phyloP scores from a whole-genome alignment of 2,329 filamentous ascomycete genomes.

The Fusarium illudens region DNA sequence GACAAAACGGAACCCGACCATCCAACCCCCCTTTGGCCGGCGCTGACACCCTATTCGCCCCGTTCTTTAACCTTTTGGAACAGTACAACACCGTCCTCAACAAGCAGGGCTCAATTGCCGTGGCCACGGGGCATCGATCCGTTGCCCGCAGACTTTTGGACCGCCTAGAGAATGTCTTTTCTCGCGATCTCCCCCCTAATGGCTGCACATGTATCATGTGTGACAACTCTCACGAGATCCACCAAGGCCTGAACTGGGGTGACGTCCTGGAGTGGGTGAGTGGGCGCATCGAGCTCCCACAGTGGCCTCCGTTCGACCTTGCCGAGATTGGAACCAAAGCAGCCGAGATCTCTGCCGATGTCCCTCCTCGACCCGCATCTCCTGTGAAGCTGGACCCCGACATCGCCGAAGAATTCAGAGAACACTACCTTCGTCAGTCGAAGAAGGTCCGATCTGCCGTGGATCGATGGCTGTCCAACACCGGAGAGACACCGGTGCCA shows the following conservation, averaged over 20 bases:
- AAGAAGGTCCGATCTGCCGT: slow-evolving; percentile 93
- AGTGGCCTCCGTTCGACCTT: slow-evolving; percentile 88
- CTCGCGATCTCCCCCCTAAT: slow-evolving; percentile 86
- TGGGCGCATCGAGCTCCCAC: slow-evolving; percentile 83
- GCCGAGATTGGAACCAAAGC: slow-evolving; percentile 68
- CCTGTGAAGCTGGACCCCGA: slow-evolving; percentile 87
- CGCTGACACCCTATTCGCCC: slow-evolving; percentile 79
- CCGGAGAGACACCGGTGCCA: slow-evolving; percentile 75
- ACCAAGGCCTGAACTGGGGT: slow-evolving; percentile 87
- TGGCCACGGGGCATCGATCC: slow-evolving; percentile 93
- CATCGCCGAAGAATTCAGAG: slow-evolving; percentile 90
- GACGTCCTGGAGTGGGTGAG: slow-evolving; percentile 94
- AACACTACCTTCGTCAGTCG: slow-evolving; percentile 90
- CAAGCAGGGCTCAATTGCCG: slow-evolving; percentile 88
- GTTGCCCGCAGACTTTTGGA: slow-evolving; percentile 91
- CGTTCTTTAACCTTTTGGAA: slow-evolving; percentile 83
- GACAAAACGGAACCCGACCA: slow-evolving; percentile 63
- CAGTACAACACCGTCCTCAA: slow-evolving; percentile 84
- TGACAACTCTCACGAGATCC: slow-evolving; percentile 66
- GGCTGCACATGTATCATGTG: slow-evolving; percentile 91
- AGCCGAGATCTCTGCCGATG: slow-evolving; percentile 67
- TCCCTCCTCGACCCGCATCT: slow-evolving; percentile 64
- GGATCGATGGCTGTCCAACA: slow-evolving; percentile 86
- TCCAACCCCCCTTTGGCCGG: slow-evolving; percentile 72
- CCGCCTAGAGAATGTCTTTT: slow-evolving; percentile 92